These are phyloP conservation scores for Nakazawaea ambrosiae DNA, from an alignment of 805 yeast species.

Conservation along the genomic window DNA sequence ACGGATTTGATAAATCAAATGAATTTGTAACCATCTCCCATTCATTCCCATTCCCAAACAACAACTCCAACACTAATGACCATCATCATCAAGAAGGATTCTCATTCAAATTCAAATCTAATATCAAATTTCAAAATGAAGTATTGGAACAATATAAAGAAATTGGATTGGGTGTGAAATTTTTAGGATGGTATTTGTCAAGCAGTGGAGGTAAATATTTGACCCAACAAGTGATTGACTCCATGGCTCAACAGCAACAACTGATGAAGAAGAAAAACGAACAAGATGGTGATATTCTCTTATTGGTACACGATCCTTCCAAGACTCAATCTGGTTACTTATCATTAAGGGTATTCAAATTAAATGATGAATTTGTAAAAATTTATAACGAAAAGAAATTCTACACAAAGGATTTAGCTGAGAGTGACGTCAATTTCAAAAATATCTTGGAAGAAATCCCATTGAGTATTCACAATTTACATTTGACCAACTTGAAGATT, in stretches of 20 bases:
- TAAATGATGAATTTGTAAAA: slow-evolving; percentile 53
- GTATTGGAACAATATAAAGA: slow-evolving; percentile 53
- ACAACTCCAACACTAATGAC: slow-evolving; percentile 41
- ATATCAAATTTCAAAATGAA: slow-evolving; percentile 62
- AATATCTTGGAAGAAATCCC: slow-evolving; percentile 71
- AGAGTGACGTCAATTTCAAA: slow-evolving; percentile 52
- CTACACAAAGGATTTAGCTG: slow-evolving; percentile 55
- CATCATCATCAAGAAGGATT: slow-evolving; percentile 35
- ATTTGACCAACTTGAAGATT: slow-evolving; percentile 38
- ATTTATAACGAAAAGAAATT: slow-evolving; percentile 50
- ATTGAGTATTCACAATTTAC: slow-evolving; percentile 58
- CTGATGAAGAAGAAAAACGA: slow-evolving; percentile 19
- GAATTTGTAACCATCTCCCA: slow-evolving; percentile 47
- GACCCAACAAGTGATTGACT: slow-evolving; percentile 59
- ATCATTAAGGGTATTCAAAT: slow-evolving; percentile 61
- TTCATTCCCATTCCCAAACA: slow-evolving; percentile 58
- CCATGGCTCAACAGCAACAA: slow-evolving; percentile 65
- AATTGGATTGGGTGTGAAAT: slow-evolving; percentile 60
- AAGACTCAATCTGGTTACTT: slow-evolving; percentile 57
- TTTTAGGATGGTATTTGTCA: slow-evolving; percentile 78
- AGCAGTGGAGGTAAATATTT: slow-evolving; percentile 64
- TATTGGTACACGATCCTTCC: slow-evolving; percentile 64
- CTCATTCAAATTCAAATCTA: slow-evolving; percentile 53
- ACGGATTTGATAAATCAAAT: slow-evolving; percentile 61
- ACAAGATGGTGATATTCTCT: slow-evolving; percentile 37